Evolutionary conservation across 2,329 filamentous ascomycete genomes (phyloP).

Genomic region (Fusarium tuaranense): DNA sequence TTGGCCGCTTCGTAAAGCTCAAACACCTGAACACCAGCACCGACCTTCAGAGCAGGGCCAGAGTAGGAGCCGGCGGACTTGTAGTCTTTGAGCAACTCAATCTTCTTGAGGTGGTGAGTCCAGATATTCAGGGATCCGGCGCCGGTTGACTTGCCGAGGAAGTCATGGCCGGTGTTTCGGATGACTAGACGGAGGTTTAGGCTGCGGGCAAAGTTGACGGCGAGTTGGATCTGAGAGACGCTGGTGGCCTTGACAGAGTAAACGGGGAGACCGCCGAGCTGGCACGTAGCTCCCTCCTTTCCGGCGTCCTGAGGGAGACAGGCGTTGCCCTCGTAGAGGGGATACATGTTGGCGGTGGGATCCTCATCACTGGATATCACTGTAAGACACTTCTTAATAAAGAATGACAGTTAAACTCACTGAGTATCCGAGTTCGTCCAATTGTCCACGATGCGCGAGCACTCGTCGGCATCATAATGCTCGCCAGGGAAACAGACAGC

Average conservation of each 20-base stretch:
- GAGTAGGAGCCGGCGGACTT: slow-evolving; percentile 45
- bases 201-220: slow-evolving; percentile 59
- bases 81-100: slow-evolving; percentile 40
- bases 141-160: slow-evolving; percentile 67
- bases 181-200: slow-evolving; percentile 59
- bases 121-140: slow-evolving; percentile 67
- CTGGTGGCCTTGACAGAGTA: slow-evolving; percentile 56
- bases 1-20: slow-evolving; percentile 65
- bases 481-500: slow-evolving; percentile 46
- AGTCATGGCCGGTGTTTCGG: slow-evolving; percentile 62
- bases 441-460: slow-evolving; percentile 41
- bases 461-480: slow-evolving; percentile 45
- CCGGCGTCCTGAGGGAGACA: slow-evolving; percentile 47
- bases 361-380: slow-evolving; percentile 31
- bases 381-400: background rate
- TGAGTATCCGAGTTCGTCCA: slow-evolving; percentile 41
- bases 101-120: slow-evolving; percentile 65
- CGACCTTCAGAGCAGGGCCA: slow-evolving; percentile 65
- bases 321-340: slow-evolving; percentile 53
- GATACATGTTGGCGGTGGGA: slow-evolving; percentile 46
- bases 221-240: slow-evolving; percentile 57
- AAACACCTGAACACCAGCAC: slow-evolving; percentile 63
- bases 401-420: slow-evolving; percentile 8
- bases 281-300: slow-evolving; percentile 45
- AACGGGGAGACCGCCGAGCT: slow-evolving; percentile 54